Conservation (phyloP, 2,329 filamentous ascomycete species). For the Pleurostoma richardsiae region DNA sequence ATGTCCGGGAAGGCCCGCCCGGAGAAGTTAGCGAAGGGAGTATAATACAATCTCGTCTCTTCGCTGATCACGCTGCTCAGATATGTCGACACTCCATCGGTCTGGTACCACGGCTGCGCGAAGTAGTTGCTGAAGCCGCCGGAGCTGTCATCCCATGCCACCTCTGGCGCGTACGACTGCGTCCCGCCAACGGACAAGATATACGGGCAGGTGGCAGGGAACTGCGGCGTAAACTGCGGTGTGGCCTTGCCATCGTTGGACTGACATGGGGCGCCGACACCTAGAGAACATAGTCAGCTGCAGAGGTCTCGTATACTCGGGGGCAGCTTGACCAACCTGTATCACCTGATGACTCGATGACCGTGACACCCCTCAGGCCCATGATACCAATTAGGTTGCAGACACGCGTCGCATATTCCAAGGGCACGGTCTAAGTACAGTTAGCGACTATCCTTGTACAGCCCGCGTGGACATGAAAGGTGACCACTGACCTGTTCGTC, state of each 20-base stretch:
- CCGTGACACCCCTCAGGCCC: constrained; percentile 56
- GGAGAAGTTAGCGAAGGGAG: constrained; percentile 5
- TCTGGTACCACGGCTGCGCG: constrained; percentile 12
- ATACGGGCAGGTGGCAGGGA: constrained; percentile 64
- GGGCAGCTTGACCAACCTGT: constrained; percentile 4
- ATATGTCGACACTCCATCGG: constrained; percentile 9
- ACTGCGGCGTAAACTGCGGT: constrained; percentile 52
- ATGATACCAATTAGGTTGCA: constrained; percentile 60
- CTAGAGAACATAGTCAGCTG: too few relatives aligned
- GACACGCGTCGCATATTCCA: constrained; percentile 49
- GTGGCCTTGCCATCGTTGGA: constrained; percentile 50
- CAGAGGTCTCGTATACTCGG: too few relatives aligned
- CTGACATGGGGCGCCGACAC: constrained; percentile 52
- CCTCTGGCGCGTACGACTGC: constrained; percentile 23
- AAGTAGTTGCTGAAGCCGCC: constrained; percentile 22
- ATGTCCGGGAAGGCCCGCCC: constrained; percentile 61
- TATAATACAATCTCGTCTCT: constrained; percentile 4
- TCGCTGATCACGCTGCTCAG: constrained; percentile 3
- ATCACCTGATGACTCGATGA: constrained; percentile 60
- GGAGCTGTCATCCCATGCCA: constrained; percentile 40
- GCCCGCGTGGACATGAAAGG: background rate
- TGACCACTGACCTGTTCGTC: constrained; percentile 42
- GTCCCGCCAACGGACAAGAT: constrained; percentile 64
- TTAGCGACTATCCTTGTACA: background rate
- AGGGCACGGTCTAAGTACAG: constrained; percentile 42